Base-by-base conservation (phyloP, 2,329 filamentous ascomycete species). In the Phialemoniopsis sp. region DNA sequence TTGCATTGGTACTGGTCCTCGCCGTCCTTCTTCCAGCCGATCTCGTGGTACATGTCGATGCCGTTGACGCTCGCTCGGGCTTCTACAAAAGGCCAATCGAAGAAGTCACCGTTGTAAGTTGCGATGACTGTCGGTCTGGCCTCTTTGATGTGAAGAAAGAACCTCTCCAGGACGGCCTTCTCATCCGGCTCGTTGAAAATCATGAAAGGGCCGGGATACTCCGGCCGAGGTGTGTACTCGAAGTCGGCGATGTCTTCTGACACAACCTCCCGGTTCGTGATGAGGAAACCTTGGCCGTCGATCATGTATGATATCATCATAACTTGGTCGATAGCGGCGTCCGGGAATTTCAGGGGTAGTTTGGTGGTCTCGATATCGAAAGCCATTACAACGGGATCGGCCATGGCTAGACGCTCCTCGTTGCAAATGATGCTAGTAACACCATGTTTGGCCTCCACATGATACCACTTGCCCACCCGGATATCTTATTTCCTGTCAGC, bases 271-370 rank as follows among this genome's bases (percentile, higher is more conserved):
- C 94, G 82, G 58, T 98, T 98, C 5, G 93, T 98, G 62, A 98
- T 97, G 29, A 98, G 72, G 53, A 97, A 98, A 5, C 93, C 93
- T 64, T 95, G 90, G 1, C 93, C 94, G 53, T 98, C 93, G 54
- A 98, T 97, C 94, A 98, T 98, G 70, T 98, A 98, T 26, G 94
- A 98, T 60, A 98, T 91, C 93, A 98, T 98, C 90, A 98, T 98
- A 57, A 98, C 85, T 60, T 95, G 91, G 65, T 98, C 93, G 46
- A 95, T 84, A 4, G 89, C 78, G 2, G 93, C 84, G 58, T 98
- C 94, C 18, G 93, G 94, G 52, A 98, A 98, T 62, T 98, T 98
- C 39, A 98, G 72, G 2, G 94, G 93, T 13, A 93, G 72, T 58
- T 98, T 98, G 5, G 88, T 91, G 3, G 93, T 98, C 65, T 98